Evolutionary conservation across 495 filamentous ascomycete genomes (phyloP).

Genomic region (Hypoxylon rickii): DNA sequence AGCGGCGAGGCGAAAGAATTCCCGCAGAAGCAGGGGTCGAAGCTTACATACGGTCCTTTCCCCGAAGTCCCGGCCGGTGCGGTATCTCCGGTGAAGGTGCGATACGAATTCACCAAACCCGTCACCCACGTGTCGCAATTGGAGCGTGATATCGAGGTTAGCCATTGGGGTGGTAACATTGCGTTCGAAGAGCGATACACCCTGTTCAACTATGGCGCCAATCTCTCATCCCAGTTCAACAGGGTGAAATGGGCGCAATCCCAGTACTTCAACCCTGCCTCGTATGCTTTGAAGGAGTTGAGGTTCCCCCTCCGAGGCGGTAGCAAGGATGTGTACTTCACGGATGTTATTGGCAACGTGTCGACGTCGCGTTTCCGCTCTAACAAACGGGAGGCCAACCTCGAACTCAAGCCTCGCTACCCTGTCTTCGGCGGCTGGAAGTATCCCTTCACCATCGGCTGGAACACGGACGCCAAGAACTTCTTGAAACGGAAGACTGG

Average conservation of each 20-base stretch:
- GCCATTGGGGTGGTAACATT: slow-evolving; percentile 96
- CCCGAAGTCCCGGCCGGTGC: slow-evolving; percentile 74
- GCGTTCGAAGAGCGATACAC: slow-evolving; percentile 93
- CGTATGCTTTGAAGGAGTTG: slow-evolving; percentile 79
- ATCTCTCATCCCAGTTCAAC: slow-evolving; percentile 81
- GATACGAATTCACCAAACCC: slow-evolving; percentile 95
- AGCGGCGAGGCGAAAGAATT: slow-evolving; percentile 65
- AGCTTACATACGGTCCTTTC: slow-evolving; percentile 93
- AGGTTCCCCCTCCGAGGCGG: slow-evolving; percentile 78
- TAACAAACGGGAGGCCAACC: slow-evolving; percentile 73
- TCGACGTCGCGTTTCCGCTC: slow-evolving; percentile 88
- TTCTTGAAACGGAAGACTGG: slow-evolving; percentile 69
- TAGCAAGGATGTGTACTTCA: slow-evolving; percentile 86
- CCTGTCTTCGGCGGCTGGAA: slow-evolving; percentile 97
- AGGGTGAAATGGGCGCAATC: slow-evolving; percentile 81
- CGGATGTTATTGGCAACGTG: slow-evolving; percentile 95
- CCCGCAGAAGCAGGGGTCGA: slow-evolving; percentile 80
- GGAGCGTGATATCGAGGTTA: slow-evolving; percentile 91
- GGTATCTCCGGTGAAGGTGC: slow-evolving; percentile 70
- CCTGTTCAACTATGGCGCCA: slow-evolving; percentile 82
- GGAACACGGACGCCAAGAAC: slow-evolving; percentile 80
- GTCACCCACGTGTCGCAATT: slow-evolving; percentile 74
- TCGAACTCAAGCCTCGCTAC: slow-evolving; percentile 91
- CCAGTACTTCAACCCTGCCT: slow-evolving; percentile 75
- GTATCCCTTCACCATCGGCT: slow-evolving; percentile 92